phyloP scores from a whole-genome alignment of 75 land plant genomes.

The Sequoia sempervirens region DNA sequence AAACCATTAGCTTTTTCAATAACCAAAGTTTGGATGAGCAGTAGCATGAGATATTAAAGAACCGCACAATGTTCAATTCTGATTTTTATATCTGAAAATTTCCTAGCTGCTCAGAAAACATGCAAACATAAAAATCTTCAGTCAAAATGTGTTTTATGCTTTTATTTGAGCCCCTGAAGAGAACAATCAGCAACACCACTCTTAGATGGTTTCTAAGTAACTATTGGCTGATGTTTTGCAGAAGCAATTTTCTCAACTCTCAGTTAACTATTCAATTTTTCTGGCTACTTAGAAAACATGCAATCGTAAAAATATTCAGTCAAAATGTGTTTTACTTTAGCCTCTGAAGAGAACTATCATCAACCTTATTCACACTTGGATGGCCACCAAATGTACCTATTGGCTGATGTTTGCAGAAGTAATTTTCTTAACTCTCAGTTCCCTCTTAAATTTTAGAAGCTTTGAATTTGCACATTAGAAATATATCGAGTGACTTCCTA shows the following conservation, averaged over 20 bases:
- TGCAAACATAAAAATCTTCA: background rate
- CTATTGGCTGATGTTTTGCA: background rate
- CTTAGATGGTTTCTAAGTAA: background rate
- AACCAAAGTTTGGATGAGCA: background rate
- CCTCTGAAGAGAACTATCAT: background rate
- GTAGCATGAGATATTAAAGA: background rate
- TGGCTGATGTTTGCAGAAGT: background rate
- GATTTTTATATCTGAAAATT: background rate
- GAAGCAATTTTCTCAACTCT: background rate
- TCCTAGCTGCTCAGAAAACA: background rate
- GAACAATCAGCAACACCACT: background rate
- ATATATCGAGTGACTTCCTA: background rate
- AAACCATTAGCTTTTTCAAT: background rate
- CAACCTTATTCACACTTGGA: background rate
- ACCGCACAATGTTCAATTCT: background rate
- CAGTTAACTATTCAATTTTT: background rate
- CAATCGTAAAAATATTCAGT: no score
- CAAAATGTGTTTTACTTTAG: background rate
- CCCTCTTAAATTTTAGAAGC: background rate
- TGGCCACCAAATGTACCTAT: background rate
- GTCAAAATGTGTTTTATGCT: background rate
- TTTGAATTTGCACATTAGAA: background rate
- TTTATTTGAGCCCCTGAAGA: background rate
- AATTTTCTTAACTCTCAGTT: background rate
- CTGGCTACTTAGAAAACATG: no score